Base-by-base conservation (phyloP, 2,329 filamentous ascomycete species). In the Zopfia rhizophila region DNA sequence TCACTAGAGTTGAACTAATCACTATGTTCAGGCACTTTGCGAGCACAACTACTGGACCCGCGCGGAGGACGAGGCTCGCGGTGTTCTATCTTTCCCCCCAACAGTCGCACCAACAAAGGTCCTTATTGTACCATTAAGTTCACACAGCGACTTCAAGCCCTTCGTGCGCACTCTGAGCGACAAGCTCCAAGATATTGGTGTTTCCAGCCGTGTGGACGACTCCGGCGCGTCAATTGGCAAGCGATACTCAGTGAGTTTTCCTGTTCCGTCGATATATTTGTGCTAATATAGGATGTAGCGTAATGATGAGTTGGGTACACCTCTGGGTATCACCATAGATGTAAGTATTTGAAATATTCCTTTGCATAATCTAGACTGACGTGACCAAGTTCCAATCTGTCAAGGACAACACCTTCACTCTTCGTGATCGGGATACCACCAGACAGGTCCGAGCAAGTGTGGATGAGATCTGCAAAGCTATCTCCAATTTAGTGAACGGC, bases 41-140 rank as follows among this genome's bases (percentile, higher is more conserved):
- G 94, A 99, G 78, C 94, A 99, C 76, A 86, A 84, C 70, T 99
- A 92, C 83, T 99, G 94, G 93, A 90, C 87, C 41, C 89, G 94
- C 55, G 87, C 86, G 57, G 86, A 83, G 53, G 89, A 93, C 58
- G 91, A 94, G 72, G 87, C 91, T 41, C 89, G 92, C 70, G 88
- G 89, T 74, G 82, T 90, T 36, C 79, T 91, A 50, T 90, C 86
- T 6, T 90, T 91, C 78, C 84, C 87, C 67, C 83, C 86, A 4
- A 80, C 84, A 0, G 82, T 97, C 39, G 91, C 94, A n/a, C 94
- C 94, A 2, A 96, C 90, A 56, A 97, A 97, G 80, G 91, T 97
- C 38, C 83, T 97, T 45, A 85, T 99, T 48, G 90, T 96, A 17
- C 93, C 93, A 24, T 82, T 97, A 30, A 96, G 91, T 42, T 85